These are phyloP conservation scores for Colletotrichum limetticola DNA, from an alignment of 2,329 filamentous ascomycete genomes.

Conservation along the genomic window DNA sequence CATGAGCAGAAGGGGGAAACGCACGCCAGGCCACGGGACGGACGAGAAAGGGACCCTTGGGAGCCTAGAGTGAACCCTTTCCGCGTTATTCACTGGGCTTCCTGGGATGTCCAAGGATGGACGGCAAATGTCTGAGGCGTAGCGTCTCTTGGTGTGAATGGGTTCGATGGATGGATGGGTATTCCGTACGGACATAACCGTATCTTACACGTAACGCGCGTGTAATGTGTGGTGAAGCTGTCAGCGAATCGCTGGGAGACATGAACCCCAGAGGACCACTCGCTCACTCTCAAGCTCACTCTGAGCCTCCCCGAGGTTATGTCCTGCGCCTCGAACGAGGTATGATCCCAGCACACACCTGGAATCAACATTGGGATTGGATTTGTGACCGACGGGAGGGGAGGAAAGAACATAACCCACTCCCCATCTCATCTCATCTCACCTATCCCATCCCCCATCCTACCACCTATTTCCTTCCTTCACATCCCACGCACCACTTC, in stretches of 20 bases:
- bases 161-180: background rate
- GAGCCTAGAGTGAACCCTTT: background rate
- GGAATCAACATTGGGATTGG: background rate
- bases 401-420: background rate
- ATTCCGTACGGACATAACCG: too few species aligned
- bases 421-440: background rate
- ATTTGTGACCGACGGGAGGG: background rate
- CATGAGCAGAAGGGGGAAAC: background rate
- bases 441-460: background rate
- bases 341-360: background rate
- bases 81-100: background rate
- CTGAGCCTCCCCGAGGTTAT: background rate
- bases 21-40: too few species aligned
- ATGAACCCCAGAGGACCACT: background rate
- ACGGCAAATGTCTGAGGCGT: background rate
- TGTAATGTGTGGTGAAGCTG: background rate
- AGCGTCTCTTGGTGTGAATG: background rate
- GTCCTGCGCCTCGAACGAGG: background rate
- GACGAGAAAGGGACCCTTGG: background rate
- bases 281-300: background rate
- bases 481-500: slow-evolving; percentile 3
- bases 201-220: slow-evolving; percentile 4
- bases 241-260: background rate
- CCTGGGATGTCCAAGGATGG: background rate
- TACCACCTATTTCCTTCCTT: slow-evolving; percentile 14